Conservation (phyloP, 225 moss, liverwort and hornwort genomes). For the Physcomitrellopsis africana region DNA sequence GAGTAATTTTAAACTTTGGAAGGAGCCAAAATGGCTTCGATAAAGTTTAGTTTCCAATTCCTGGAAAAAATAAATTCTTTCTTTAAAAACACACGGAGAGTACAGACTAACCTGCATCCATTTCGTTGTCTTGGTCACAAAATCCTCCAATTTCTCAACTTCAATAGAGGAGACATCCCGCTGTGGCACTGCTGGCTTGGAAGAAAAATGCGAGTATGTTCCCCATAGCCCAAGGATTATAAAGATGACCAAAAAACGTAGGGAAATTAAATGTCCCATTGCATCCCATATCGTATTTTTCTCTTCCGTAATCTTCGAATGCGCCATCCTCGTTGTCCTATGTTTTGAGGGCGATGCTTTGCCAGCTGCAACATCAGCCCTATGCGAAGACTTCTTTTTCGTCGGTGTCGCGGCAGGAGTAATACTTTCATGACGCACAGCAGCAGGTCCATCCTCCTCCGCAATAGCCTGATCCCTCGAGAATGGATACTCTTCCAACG, state of each 20-base stretch:
- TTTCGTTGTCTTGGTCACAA: conserved; percentile 81
- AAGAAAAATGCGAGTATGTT: conserved; percentile 69
- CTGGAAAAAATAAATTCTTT: not conserved
- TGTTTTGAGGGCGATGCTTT: conserved; percentile 47
- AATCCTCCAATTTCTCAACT: conserved; percentile 91
- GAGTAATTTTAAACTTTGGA: not conserved
- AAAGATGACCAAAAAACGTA: conserved; percentile 67
- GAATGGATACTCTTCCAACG: conserved; percentile 44
- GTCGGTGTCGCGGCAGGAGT: conserved; percentile 39
- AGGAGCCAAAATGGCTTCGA: not conserved
- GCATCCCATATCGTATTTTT: conserved; percentile 66
- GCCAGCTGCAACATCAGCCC: conserved; percentile 33
- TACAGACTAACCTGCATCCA: conserved; percentile 74
- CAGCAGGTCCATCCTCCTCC: conserved; percentile 41
- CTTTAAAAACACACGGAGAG: no score
- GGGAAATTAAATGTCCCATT: conserved; percentile 76
- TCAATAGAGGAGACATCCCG: conserved; percentile 55
- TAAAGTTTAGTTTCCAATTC: not conserved
- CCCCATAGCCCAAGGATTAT: conserved; percentile 70
- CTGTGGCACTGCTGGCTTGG: conserved; percentile 45
- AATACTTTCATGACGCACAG: conserved; percentile 24
- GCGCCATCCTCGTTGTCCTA: conserved; percentile 32
- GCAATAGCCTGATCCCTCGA: conserved; percentile 52
- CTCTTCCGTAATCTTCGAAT: conserved; percentile 43
- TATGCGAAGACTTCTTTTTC: conserved; percentile 22